Base-by-base conservation (phyloP, 2,329 filamentous ascomycete genomes). In the Aspergillus sp. region DNA sequence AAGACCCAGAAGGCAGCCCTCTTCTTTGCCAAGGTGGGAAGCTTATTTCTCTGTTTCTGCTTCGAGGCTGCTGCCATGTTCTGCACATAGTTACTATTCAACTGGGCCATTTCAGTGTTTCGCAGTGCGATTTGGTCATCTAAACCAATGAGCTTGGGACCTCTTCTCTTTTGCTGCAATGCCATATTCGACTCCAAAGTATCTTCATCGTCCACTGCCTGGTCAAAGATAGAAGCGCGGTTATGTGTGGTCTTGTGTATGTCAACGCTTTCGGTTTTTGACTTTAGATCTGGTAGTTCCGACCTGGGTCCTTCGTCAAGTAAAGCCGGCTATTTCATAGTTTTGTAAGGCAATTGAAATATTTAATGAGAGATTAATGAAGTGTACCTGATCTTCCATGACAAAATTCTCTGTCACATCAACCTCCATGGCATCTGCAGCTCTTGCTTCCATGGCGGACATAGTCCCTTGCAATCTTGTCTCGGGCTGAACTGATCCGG, bases 1-100 rank as follows among this genome's bases (percentile, higher is more conserved):
- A 84, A 81, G 3, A 90, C 81, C 79, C 84, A 89, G 66, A 83
- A 81, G 10, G 81, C 80, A 0, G 87, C 88, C 60, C 88, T 89
- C 68, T 83, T 85, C 73, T 85, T 89, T 2, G 86, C 85, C 44
- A 82, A 76, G 0, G 73, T 71, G 11, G 73, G 64, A 13, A 76
- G 67, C 51, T 76, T 80, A 36, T 79, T 75, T 5, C 76, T 68
- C 5, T 75, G 65, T 64, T 84, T 87, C 19, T 77, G 69, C 30
- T 73, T 77, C 6, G 68, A 68, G 8, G 79, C 81, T 11, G 75
- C 73, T 1, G 73, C 77, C 85, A 91, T 92, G 64, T 87, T 88
- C 10, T 77, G 67, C 1, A 83, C 64, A 63, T 90, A 90, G 27
- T 85, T 77, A 2, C 77, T 75, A 62, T 84, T 84, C 84, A 86